Base-by-base conservation (phyloP, 768 basidiomycete species). In the Mycena vitilis region DNA sequence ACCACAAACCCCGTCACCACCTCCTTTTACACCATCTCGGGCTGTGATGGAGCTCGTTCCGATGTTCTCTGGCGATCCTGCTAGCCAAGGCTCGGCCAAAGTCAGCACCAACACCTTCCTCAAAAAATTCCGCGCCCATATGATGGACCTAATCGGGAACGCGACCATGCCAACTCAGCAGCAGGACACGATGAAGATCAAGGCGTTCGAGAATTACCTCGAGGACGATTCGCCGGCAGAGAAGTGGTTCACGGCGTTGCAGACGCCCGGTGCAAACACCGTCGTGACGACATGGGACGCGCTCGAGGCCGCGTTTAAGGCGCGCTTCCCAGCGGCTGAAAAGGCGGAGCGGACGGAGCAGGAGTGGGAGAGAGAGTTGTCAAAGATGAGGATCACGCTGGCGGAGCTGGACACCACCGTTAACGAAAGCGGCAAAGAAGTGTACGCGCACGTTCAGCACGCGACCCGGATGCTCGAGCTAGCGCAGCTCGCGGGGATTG, bases 341-440 rank as follows among this genome's bases (percentile, higher is more conserved):
- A 63, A 58, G 38, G 68, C 63, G 11, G 61, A 59, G 49, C 42
- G 42, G 0, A 69, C 65, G 1, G 16, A 44, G 44, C 62, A 63
- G 47, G 73, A 75, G 45, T 72, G 67, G 58, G 60, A 71, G 61
- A 30, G 52, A 10, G 66, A 70, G 52, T 49, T 75, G 6, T 47
- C 15, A 8, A 64, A 44, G 34, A 61, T 60, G 54, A 72, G 8
- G 58, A 56, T 75, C 12, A 62, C 37, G 30, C 51, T 73, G 52
- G 65, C 58, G 11, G 71, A 70, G 16, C 38, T 74, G 2, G 64
- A 57, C 36, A 65, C 25, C n/a, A 69, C 63, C n/a, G 69, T 72
- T 4, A 57, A 61, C 34, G 52, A 73, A 25, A 64, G 65, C 16
- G 71, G 63, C 6, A 10, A 36, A n/a, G 48, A 64, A n/a, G 60